Base-by-base conservation (phyloP, 495 filamentous ascomycete genomes). In the Penicillium lagena region DNA sequence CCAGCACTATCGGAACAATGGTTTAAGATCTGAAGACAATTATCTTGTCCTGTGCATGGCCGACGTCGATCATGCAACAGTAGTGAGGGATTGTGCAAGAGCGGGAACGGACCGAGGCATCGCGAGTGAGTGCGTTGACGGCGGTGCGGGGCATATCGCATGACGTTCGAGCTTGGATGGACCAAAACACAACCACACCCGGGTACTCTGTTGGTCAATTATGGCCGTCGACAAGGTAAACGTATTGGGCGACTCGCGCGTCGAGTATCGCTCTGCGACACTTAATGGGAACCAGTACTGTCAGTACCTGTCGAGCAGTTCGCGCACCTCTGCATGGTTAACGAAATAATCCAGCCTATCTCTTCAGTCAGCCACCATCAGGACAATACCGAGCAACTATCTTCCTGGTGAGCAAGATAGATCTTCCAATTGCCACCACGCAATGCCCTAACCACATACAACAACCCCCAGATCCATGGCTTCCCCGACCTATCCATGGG, bases 401-500 rank as follows among this genome's bases (percentile, higher is more conserved):
- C 27, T 75, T 93, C 47, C 73, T 89, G 61, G 81, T 83, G 51
- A 47, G 67, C 33, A 29, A 28, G 1, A 8, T 39, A 32, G 7
- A n/a, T 4, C 33, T 17, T 12, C 15, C n/a, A n/a, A n/a, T n/a
- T n/a, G n/a, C n/a, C 12, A 11, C 22, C 12, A 41, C 39, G 40
- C 44, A 54, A 1, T 43, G 17, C n/a, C 22, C 35, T 12, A 12
- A 17, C 8, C 35, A 22, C 22, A 3, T 43, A 8, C 46, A 14
- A 35, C 14, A 31, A 37, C 28, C 36, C 33, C 11, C 46, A 80
- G 77, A 68, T 83, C 45, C 81, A 84, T 62, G 80, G 81, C 44
- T 87, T 72, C 58, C 80, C 86, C 2, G 85, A 90, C 60, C 51
- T 86, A 22, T 78, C 77, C 13, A 73, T 83, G 54, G 82, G 76